These are phyloP conservation scores for Pulveroboletus ravenelii DNA, from an alignment of 768 basidiomycete genomes.

Conservation along the genomic window DNA sequence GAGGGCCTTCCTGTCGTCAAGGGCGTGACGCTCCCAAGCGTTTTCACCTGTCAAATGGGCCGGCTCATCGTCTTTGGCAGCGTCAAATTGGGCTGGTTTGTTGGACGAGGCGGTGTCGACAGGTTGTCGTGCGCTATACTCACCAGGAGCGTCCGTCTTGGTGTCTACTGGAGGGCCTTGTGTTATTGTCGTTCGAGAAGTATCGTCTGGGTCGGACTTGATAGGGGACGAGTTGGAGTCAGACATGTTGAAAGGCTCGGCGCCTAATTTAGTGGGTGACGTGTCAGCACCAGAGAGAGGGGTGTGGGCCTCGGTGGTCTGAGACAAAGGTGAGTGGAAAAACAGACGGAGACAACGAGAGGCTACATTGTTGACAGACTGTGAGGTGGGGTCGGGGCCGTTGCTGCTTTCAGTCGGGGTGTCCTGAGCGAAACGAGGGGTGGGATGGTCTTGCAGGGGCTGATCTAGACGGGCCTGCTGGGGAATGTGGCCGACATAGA, in stretches of 20 bases:
- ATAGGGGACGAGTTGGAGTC: slow-evolving; percentile 6
- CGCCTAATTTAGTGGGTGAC: slow-evolving; percentile 16
- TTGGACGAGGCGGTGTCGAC: slow-evolving; percentile 20
- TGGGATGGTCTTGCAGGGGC: slow-evolving; percentile 19
- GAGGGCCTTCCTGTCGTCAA: slow-evolving; percentile 29
- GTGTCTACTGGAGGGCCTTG: slow-evolving; percentile 6
- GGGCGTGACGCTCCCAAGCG: slow-evolving; percentile 26
- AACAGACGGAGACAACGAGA: slow-evolving; percentile 11
- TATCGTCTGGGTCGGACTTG: slow-evolving; percentile 13
- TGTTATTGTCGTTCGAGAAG: neutral
- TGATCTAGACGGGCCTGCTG: slow-evolving; percentile 35
- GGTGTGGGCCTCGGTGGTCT: slow-evolving; percentile 24
- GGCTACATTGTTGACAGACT: slow-evolving; percentile 34
- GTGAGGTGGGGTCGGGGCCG: slow-evolving; percentile 1
- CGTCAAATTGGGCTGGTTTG: slow-evolving; percentile 20
- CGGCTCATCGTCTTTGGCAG: slow-evolving; percentile 30
- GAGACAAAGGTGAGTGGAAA: slow-evolving; percentile 12
- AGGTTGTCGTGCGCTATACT: slow-evolving; percentile 25
- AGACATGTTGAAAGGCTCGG: slow-evolving; percentile 15
- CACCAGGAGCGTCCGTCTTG: slow-evolving; percentile 23
- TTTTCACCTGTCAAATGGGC: slow-evolving; percentile 18
- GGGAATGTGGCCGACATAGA: slow-evolving; percentile 55
- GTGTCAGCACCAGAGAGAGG: slow-evolving; percentile 25
- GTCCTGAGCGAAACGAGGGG: slow-evolving; percentile 9
- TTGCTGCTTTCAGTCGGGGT: slow-evolving; percentile 9